phyloP scores from a whole-genome alignment of 2,329 filamentous ascomycete genomes.

The Berkeleyomyces basicola region DNA sequence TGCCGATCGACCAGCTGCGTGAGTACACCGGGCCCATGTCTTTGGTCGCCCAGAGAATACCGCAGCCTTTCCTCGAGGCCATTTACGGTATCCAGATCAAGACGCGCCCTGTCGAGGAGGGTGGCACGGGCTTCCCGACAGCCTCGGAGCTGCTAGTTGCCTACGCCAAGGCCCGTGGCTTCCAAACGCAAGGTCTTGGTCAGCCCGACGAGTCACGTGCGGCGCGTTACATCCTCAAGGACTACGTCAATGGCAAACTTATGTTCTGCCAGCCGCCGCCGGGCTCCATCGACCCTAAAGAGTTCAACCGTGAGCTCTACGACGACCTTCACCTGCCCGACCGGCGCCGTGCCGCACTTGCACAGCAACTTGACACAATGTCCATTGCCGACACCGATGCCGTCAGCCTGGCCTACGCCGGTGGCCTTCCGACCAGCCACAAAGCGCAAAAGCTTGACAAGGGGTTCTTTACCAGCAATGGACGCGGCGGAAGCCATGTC shows the following conservation, averaged over 20 bases:
- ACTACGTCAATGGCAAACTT: slow-evolving; percentile 93
- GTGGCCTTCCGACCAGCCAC: slow-evolving; percentile 40
- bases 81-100: slow-evolving; percentile 85
- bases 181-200: slow-evolving; percentile 74
- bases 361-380: slow-evolving; percentile 31
- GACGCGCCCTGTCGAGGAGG: slow-evolving; percentile 70
- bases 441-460: slow-evolving; percentile 71
- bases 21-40: slow-evolving; percentile 79
- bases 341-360: slow-evolving; percentile 55
- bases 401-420: slow-evolving; percentile 15
- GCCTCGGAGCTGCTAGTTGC: slow-evolving; percentile 70
- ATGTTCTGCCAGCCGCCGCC: slow-evolving; percentile 85
- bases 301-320: slow-evolving; percentile 85
- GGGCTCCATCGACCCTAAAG: slow-evolving; percentile 46
- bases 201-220: slow-evolving; percentile 89
- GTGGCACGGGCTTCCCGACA: slow-evolving; percentile 73
- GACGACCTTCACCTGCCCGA: slow-evolving; percentile 65
- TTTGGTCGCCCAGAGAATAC: slow-evolving; percentile 71
- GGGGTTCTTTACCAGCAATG: slow-evolving; percentile 60
- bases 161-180: slow-evolving; percentile 79
- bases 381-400: slow-evolving; percentile 23
- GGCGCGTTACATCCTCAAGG: slow-evolving; percentile 78
- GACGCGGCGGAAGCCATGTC: slow-evolving; percentile 46
- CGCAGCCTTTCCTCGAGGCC: slow-evolving; percentile 75
- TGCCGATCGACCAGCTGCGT: slow-evolving; percentile 90